Evolutionary conservation across 1,284 basidiomycete genomes (phyloP).

Genomic region (Puccinia novopanici): DNA sequence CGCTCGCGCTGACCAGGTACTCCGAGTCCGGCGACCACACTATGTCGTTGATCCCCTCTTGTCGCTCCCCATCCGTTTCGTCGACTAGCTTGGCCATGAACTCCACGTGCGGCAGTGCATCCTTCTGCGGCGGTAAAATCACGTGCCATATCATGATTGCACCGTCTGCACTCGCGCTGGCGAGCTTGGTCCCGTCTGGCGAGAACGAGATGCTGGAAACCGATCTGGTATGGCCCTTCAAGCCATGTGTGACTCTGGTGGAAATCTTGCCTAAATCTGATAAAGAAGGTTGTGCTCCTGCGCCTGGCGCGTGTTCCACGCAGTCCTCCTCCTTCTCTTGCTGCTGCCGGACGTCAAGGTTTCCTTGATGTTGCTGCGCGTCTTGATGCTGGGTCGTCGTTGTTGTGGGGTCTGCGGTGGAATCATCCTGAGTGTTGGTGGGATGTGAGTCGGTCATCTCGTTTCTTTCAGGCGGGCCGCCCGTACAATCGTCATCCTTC

Average conservation of each 20-base stretch:
- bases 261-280: no score
- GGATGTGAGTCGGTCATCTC: no score
- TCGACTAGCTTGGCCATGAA: not conserved
- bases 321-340: no score
- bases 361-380: no score
- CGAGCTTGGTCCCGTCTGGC: conserved; percentile 60
- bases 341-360: no score
- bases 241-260: conserved; percentile 53
- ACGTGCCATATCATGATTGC: conserved; percentile 56
- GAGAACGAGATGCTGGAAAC: conserved; percentile 62
- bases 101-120: not conserved
- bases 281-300: not conserved
- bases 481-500: no score
- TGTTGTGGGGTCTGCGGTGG: no score
- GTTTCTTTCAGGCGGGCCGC: no score
- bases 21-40: conserved; percentile 80
- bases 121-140: not conserved
- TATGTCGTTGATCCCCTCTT: conserved; percentile 76
- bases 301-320: not conserved
- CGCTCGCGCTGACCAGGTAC: conserved; percentile 82
- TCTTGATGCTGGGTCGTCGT: no score
- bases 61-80: conserved; percentile 11
- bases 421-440: no score
- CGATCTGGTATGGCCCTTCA: conserved; percentile 61
- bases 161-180: conserved; percentile 61